phyloP scores from a whole-genome alignment of 2,329 filamentous ascomycete species.

The Monilinia fructicola region DNA sequence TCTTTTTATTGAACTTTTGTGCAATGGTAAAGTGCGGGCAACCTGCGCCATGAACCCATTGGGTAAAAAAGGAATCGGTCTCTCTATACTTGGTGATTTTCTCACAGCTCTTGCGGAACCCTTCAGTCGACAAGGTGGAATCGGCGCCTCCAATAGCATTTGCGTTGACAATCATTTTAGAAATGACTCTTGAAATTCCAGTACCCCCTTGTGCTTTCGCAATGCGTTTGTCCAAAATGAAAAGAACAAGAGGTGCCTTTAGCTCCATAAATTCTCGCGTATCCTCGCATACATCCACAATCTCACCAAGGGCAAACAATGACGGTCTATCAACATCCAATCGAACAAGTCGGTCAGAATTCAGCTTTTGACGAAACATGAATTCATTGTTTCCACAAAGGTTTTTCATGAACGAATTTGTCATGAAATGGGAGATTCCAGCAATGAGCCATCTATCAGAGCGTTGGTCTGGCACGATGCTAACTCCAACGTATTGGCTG shows the following conservation, averaged over 20 bases:
- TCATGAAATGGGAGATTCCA: conserved; percentile 92
- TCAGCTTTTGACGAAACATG: conserved; percentile 81
- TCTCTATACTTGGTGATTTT: conserved; percentile 78
- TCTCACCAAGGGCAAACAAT: conserved; percentile 74
- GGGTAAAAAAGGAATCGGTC: conserved; percentile 86
- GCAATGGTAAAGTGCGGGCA: conserved; percentile 85
- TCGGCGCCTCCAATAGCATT: conserved; percentile 76
- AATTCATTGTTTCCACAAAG: conserved; percentile 95
- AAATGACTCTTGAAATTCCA: conserved; percentile 78
- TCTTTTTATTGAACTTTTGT: conserved; percentile 96
- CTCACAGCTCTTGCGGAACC: conserved; percentile 82
- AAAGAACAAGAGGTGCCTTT: conserved; percentile 87
- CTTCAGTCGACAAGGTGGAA: conserved; percentile 66
- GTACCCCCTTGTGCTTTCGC: conserved; percentile 83
- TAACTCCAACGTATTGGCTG: conserved; percentile 91
- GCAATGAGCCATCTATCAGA: conserved; percentile 86
- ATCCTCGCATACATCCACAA: conserved; percentile 77
- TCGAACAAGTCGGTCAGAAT: conserved; percentile 79
- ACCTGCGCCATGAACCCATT: conserved; percentile 87
- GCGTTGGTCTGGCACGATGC: conserved; percentile 79
- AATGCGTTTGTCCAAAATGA: conserved; percentile 88
- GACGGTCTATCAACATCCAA: conserved; percentile 80
- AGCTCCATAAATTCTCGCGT: conserved; percentile 87
- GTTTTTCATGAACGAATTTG: conserved; percentile 85
- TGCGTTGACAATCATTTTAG: conserved; percentile 80